These are phyloP conservation scores for Boletus austroedulis DNA, from an alignment of 1,284 basidiomycete genomes.

Conservation along the genomic window DNA sequence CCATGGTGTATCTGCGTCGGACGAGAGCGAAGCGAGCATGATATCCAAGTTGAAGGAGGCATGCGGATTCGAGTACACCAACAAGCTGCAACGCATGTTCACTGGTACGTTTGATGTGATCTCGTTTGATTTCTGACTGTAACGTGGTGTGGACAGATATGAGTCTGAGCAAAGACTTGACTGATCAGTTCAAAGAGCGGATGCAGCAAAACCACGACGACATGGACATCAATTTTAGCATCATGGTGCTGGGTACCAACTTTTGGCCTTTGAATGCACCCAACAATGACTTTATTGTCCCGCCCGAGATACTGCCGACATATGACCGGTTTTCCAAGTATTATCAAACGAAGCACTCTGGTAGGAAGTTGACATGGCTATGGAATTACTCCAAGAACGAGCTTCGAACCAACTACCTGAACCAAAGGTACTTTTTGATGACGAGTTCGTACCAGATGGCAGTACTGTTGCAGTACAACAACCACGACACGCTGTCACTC, in stretches of 20 bases:
- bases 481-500: constrained; percentile 78
- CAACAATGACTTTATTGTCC: constrained; percentile 84
- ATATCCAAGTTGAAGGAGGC: constrained; percentile 98
- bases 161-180: constrained; percentile 93
- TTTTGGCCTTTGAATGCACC: constrained; percentile 93
- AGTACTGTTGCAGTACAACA: constrained; percentile 93
- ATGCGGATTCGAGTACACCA: constrained; percentile 98
- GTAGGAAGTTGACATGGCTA: constrained; percentile 94
- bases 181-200: constrained; percentile 94
- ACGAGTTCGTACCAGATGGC: constrained; percentile 96
- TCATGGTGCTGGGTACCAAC: constrained; percentile 94
- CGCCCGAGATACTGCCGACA: constrained; percentile 80
- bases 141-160: constrained; percentile 62
- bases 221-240: constrained; percentile 86
- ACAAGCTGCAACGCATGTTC: constrained; percentile 98
- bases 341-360: constrained; percentile 92
- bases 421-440: constrained; percentile 95
- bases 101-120: constrained; percentile 56
- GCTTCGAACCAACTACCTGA: constrained; percentile 87
- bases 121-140: background rate
- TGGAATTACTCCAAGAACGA: constrained; percentile 99
- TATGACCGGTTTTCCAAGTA: constrained; percentile 93
- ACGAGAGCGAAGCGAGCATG: constrained; percentile 98
- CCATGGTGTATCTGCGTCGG: constrained; percentile 88
- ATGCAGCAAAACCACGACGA: constrained; percentile 84